Base-by-base conservation (phyloP, 1,284 basidiomycete species). In the Puccinia triticina region DNA sequence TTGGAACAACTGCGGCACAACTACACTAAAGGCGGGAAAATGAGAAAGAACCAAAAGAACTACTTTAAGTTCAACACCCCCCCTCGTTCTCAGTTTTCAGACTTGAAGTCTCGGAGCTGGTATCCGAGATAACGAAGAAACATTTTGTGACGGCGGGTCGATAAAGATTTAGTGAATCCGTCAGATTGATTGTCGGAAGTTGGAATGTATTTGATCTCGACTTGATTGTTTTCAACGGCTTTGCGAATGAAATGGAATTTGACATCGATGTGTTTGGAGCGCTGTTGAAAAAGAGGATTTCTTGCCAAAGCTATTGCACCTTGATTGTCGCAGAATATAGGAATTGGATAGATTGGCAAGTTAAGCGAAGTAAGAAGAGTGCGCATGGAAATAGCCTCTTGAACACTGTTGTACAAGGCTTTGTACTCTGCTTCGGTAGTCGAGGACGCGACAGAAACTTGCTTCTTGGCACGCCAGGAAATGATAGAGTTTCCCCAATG, bases 401-500 rank as follows among this genome's bases (percentile, higher is more conserved):
- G n/a, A n/a, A n/a, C n/a, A n/a, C n/a, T n/a, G n/a, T 72, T 12
- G 46, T 46, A 72, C 21, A 48, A 23, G 7, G 72, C 50, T 14
- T 26, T 4, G 29, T 74, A 74, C 26, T 74, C 50, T 14, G 72
- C 50, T 21, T 81, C 69, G 1, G 73, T 82, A 5, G 77, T 82
- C 32, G 73, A 84, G 18, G 46, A 32, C 11, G 59, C 8, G 16
- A 84, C 81, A 0, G 61, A 29, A 2, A 48, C 34, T 67, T 84
- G 84, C 32, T 78, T 64, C 23, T 76, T 23, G 23, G 77, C 59
- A 11, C 61, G 64, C 53, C 82, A 81, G 1, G 59, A 75, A 23
- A 84, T 75, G 18, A 77, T 50, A 1, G 53, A 61, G 11, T 77
- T 59, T 12, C 40, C 71, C 34, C 77, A 48, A 12, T 29, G 23